Evolutionary conservation across 2,329 filamentous ascomycete species (phyloP).

Genomic region (Aspergillus sp.): DNA sequence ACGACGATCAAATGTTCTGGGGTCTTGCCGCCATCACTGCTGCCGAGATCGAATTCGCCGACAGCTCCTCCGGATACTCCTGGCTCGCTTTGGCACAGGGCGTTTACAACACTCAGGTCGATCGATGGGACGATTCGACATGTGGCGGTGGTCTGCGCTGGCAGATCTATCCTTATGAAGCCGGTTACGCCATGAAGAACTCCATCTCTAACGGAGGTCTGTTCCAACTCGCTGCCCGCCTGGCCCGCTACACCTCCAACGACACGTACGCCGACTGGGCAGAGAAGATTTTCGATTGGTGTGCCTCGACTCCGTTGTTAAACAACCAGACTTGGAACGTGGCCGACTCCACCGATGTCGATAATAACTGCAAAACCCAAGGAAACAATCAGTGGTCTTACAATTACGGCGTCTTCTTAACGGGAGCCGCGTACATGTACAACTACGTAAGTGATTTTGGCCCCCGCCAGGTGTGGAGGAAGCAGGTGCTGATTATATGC

Average conservation of each 20-base stretch:
- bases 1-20: slow-evolving; percentile 74
- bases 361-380: slow-evolving; percentile 61
- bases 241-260: slow-evolving; percentile 67
- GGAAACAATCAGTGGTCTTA: slow-evolving; percentile 69
- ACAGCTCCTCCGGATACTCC: slow-evolving; percentile 50
- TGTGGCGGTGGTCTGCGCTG: slow-evolving; percentile 76
- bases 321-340: slow-evolving; percentile 61
- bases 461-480: not conserved
- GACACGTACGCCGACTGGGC: slow-evolving; percentile 66
- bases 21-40: slow-evolving; percentile 68
- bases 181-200: slow-evolving; percentile 82
- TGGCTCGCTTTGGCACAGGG: slow-evolving; percentile 65
- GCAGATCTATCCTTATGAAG: slow-evolving; percentile 79
- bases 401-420: slow-evolving; percentile 62
- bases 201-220: slow-evolving; percentile 78
- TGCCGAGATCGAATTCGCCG: slow-evolving; percentile 64
- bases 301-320: slow-evolving; percentile 58
- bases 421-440: slow-evolving; percentile 68
- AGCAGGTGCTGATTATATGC: slow-evolving; percentile 37
- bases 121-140: slow-evolving; percentile 67
- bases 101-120: slow-evolving; percentile 70
- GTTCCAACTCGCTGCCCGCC: slow-evolving; percentile 76
- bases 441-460: slow-evolving; percentile 52
- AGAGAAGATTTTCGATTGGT: slow-evolving; percentile 64
- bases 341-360: slow-evolving; percentile 64